These are phyloP conservation scores for Diaporthe citri DNA, from an alignment of 2,329 filamentous ascomycete genomes.

Conservation along the genomic window DNA sequence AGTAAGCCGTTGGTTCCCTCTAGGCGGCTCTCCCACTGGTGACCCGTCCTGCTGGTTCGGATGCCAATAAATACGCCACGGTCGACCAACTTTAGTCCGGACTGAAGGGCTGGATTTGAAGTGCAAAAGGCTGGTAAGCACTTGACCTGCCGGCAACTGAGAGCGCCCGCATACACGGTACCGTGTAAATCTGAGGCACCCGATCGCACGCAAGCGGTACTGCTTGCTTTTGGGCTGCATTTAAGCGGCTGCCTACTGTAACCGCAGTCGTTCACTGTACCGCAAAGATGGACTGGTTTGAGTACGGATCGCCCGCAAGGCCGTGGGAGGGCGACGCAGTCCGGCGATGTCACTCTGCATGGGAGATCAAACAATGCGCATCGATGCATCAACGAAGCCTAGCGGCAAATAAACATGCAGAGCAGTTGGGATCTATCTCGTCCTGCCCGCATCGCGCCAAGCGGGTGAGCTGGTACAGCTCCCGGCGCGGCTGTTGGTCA, in stretches of 20 bases:
- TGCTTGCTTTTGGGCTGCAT: slow-evolving; percentile 8
- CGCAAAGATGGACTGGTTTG: background rate
- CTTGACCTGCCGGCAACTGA: slow-evolving; percentile 31
- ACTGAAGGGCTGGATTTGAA: slow-evolving; percentile 17
- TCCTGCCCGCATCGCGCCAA: slow-evolving; percentile 12
- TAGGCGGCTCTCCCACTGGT: slow-evolving; percentile 31
- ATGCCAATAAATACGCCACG: slow-evolving; percentile 24
- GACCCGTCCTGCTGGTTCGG: slow-evolving; percentile 38
- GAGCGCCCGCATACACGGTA: slow-evolving; percentile 7
- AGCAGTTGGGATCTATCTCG: slow-evolving; percentile 9
- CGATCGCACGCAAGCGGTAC: slow-evolving; percentile 10
- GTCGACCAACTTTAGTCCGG: background rate
- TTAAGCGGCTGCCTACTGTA: slow-evolving; percentile 26
- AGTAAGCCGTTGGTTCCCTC: slow-evolving; percentile 28
- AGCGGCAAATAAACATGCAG: slow-evolving; percentile 15
- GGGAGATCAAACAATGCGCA: slow-evolving; percentile 29
- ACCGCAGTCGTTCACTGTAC: slow-evolving; percentile 3
- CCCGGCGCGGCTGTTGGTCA: slow-evolving; percentile 17
- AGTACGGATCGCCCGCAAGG: slow-evolving; percentile 12
- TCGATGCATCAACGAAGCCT: slow-evolving; percentile 28
- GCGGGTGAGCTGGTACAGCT: slow-evolving; percentile 25
- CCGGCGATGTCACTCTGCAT: slow-evolving; percentile 33
- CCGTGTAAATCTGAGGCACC: background rate
- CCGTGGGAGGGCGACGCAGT: slow-evolving; percentile 4
- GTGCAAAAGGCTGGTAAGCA: slow-evolving; percentile 7